Base-by-base conservation (phyloP, 768 basidiomycete genomes). In the Grammothele lineata region DNA sequence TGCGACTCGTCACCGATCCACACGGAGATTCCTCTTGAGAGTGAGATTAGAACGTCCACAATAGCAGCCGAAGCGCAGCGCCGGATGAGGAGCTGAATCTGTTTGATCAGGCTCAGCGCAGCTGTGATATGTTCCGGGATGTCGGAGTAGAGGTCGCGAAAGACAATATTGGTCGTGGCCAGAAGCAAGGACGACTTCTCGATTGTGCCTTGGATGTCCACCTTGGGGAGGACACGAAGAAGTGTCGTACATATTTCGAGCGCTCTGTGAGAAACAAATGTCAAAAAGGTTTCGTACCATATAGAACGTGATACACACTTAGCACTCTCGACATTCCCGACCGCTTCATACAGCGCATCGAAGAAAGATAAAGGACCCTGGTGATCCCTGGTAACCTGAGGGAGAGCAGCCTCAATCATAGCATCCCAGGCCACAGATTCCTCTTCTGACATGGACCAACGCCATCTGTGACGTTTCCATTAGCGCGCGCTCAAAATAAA, bases 1-100 rank as follows among this genome's bases (percentile, higher is more conserved):
- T 66, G 62, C 0, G 53, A 36, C 30, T 68, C 67, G 48, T 83
- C 82, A 35, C 67, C 68, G 18, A 84, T 72, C 83, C 83, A 85
- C 24, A 63, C 53, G 43, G 65, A 66, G 4, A 82, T 65, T n/a
- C n/a, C n/a, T n/a, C n/a, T 57, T 19, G 69, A 66, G 22, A 77
- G 60, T 10, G 49, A 49, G 14, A 54, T 18, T 18, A 57, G 36
- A 19, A 58, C 14, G 4, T 62, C 41, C 24, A 66, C 50, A 14
- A 60, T 57, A n/a, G 19, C 9, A 12, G 6, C 2, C 9, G 10
- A 1, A 11, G 47, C 25, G 26, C 39, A 48, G 7, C 25, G 11
- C 21, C 4, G 9, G 11, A 50, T 8, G 3, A 50, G 18, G 3
- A 12, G 10, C 14, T 30, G 23, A 23, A 48, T 12, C 5, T 17